Evolutionary conservation across 768 basidiomycete genomes (phyloP).

Genomic region (Lactarius sanguifluus): DNA sequence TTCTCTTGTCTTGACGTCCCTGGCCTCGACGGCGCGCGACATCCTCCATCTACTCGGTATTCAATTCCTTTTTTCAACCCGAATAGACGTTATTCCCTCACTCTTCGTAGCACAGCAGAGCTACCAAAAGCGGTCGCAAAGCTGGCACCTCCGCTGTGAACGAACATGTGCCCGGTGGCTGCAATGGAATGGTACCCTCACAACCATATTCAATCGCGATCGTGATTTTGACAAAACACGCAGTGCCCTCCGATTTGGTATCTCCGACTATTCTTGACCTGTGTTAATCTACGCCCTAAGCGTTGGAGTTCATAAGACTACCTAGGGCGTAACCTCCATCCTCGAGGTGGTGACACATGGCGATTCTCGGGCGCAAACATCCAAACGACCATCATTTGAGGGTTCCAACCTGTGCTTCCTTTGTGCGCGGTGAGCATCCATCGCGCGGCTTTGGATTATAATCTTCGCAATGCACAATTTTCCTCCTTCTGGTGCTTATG

Average conservation of each 20-base stretch:
- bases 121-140: neutral
- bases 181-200: neutral
- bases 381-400: neutral
- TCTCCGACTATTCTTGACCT: neutral
- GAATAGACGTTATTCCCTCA: neutral
- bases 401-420: neutral
- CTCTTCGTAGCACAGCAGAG: neutral
- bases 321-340: neutral
- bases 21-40: neutral
- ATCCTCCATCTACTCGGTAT: conserved; percentile 3
- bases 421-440: neutral
- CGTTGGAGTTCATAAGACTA: neutral
- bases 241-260: no score
- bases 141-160: neutral
- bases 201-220: neutral
- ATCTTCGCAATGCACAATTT: neutral
- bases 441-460: neutral
- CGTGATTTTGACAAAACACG: neutral
- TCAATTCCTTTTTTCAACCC: neutral
- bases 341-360: neutral
- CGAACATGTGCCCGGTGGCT: neutral
- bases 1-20: conserved; percentile 1
- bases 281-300: conserved; percentile 8
- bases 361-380: neutral
- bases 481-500: neutral